A percentile compares a stretch with the other conserved stretches of the same genome.
Conservation (phyloP, 441 rosid genomes). For the Mallotus japonicus region DNA sequence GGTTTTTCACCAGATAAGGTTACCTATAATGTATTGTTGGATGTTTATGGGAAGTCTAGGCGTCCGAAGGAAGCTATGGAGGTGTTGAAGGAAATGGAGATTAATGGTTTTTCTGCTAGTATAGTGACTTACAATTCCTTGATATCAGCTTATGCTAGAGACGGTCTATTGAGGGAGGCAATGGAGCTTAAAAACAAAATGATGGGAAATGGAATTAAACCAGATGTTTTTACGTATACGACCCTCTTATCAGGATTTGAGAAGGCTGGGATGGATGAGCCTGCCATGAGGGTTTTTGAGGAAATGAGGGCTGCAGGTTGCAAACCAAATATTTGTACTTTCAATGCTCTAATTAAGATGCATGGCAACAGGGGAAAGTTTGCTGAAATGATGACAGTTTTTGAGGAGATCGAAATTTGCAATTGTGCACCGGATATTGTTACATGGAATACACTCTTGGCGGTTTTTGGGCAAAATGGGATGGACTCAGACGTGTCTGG, state of each 20-base stretch:
- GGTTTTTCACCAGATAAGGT: constrained; percentile 81
- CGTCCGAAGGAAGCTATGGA: constrained; percentile 76
- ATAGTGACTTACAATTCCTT: constrained; percentile 77
- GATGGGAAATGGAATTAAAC: constrained; percentile 58
- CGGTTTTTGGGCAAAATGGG: constrained; percentile 88
- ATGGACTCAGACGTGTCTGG: constrained; percentile 88
- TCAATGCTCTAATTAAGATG: constrained; percentile 96
- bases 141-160: constrained; percentile 83
- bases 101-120: constrained; percentile 58
- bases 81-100: constrained; percentile 80
- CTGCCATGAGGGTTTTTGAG: constrained; percentile 64
- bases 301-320: constrained; percentile 78
- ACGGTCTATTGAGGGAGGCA: constrained; percentile 72
- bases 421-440: constrained; percentile 75
- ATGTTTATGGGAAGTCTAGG: constrained; percentile 89
- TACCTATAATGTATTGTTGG: constrained; percentile 72
- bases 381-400: constrained; percentile 85
- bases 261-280: constrained; percentile 80
- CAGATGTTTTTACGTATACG: constrained; percentile 91
- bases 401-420: constrained; percentile 71
- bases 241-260: constrained; percentile 87
- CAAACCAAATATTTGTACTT: constrained; percentile 88
- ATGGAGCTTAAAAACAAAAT: constrained; percentile 72
- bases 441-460: constrained; percentile 88
- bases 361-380: constrained; percentile 82